Evolutionary conservation across 805 yeast species (phyloP).

Genomic region (Wickerhamomyces ciferrii): DNA sequence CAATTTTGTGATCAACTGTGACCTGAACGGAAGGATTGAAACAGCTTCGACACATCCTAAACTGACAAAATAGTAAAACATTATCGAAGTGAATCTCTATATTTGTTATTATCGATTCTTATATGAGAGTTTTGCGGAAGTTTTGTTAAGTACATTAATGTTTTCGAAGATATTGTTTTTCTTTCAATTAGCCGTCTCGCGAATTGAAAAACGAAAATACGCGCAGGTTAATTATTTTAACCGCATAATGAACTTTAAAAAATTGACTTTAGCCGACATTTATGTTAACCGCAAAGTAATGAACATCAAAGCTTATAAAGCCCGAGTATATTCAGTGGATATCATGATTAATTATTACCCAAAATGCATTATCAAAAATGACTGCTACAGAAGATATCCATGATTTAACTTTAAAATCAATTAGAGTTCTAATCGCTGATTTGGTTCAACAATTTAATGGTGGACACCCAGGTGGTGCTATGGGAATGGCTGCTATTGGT

Average conservation of each 20-base stretch:
- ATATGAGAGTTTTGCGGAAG: no score
- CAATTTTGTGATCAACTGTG: slow-evolving; percentile 15
- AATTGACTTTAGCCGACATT: neutral
- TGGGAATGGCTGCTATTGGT: slow-evolving; percentile 37
- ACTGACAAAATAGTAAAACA: neutral
- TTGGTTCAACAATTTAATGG: slow-evolving; percentile 29
- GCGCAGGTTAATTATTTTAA: no score
- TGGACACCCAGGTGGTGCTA: slow-evolving; percentile 36
- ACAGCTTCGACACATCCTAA: slow-evolving; percentile 1
- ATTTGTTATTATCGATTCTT: no score
- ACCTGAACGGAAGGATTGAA: slow-evolving; percentile 18
- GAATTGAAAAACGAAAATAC: no score
- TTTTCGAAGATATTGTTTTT: no score
- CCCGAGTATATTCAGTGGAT: neutral
- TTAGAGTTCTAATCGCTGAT: slow-evolving; percentile 28
- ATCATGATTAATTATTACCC: no score
- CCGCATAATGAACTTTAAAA: neutral
- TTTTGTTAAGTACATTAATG: no score
- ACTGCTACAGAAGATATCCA: slow-evolving; percentile 14
- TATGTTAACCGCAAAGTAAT: neutral
- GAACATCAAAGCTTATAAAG: neutral
- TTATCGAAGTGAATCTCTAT: no score
- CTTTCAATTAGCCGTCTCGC: no score
- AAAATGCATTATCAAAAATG: neutral
- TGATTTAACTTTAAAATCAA: slow-evolving; percentile 23